These are phyloP conservation scores for Fusarium sp. DNA, from an alignment of 2,329 filamentous ascomycete species.

Conservation along the genomic window DNA sequence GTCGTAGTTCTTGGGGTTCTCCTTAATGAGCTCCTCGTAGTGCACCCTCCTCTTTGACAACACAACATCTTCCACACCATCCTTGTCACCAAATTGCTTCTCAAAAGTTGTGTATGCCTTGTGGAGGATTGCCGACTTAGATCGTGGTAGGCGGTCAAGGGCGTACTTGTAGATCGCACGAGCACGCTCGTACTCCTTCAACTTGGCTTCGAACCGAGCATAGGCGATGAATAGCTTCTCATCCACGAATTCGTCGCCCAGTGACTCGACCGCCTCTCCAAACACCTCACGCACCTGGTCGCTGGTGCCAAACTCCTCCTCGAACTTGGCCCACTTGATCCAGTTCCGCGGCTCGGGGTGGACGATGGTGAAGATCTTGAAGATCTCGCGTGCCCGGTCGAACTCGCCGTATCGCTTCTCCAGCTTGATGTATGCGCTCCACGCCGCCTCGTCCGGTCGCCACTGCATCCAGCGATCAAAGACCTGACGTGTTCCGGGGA, in stretches of 20 bases:
- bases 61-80: conserved; percentile 95
- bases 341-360: conserved; percentile 96
- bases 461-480: conserved; percentile 99
- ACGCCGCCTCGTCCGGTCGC: conserved; percentile 96
- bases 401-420: conserved; percentile 96
- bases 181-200: conserved; percentile 94
- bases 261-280: conserved; percentile 84
- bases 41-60: conserved; percentile 92
- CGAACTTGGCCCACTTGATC: conserved; percentile 99
- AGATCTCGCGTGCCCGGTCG: conserved; percentile 89
- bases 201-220: conserved; percentile 91
- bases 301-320: conserved; percentile 93
- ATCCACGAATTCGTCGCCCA: conserved; percentile 96
- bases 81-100: conserved; percentile 94
- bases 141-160: conserved; percentile 88
- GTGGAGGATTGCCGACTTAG: conserved; percentile 85
- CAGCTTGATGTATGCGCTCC: conserved; percentile 95
- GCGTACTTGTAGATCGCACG: conserved; percentile 98
- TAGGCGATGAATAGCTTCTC: conserved; percentile 96
- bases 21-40: conserved; percentile 93
- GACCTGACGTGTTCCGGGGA: conserved; percentile 89
- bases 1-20: conserved; percentile 97
- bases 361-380: conserved; percentile 88
- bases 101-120: conserved; percentile 97
- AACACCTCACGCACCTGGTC: conserved; percentile 94